Base-by-base conservation (phyloP, 495 filamentous ascomycete species). In the Neurospora discreta region DNA sequence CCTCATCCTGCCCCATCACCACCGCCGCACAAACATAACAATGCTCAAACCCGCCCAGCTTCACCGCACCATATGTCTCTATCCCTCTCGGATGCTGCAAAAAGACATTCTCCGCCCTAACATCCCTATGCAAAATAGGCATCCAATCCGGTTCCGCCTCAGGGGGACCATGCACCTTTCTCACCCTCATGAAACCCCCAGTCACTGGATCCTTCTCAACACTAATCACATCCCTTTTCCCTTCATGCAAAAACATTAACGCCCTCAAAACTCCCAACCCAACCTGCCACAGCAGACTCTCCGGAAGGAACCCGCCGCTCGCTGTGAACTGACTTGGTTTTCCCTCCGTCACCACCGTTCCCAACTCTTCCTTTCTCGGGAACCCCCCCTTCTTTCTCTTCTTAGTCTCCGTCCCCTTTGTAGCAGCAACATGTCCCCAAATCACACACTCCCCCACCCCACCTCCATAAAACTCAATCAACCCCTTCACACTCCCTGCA, bases 31-130 rank as follows among this genome's bases (percentile, higher is more conserved):
- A 9, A 18, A 65, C 52, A 65, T 65, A 77, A 13, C 82, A 75
- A 5, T 68, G 71, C 20, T 71, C 68, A 52, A 84, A 85, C 20
- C 82, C 79, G 36, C 85, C 85, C 67, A 87, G 70, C 77, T 85
- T 87, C 69, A 84, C 85, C 5, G 70, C 58, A 2, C 84, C 85
- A 58, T 86, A 87, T 69, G 79, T 83, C 77, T 87, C 84, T 3
- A 69, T 71, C 16, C 82, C 82, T n/a, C 76, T 74, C 8, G 84
- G 82, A 39, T 81, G 78, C 75, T 80, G 74, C 70, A 87, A 72
- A 70, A 82, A 84, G 41, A 87, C 80, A 58, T 84, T 86, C 36
- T 73, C 72, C 0, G 84, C 77, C 36, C 39, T 71, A 42, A 87
- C 76, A 58, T 81, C 77, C 33, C 81, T 75, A 71, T 86, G 84